A percentile compares a stretch with the other conserved stretches of the same genome.
Conservation (phyloP, 2,329 filamentous ascomycete species). For the Tolypocladium guangdongense region DNA sequence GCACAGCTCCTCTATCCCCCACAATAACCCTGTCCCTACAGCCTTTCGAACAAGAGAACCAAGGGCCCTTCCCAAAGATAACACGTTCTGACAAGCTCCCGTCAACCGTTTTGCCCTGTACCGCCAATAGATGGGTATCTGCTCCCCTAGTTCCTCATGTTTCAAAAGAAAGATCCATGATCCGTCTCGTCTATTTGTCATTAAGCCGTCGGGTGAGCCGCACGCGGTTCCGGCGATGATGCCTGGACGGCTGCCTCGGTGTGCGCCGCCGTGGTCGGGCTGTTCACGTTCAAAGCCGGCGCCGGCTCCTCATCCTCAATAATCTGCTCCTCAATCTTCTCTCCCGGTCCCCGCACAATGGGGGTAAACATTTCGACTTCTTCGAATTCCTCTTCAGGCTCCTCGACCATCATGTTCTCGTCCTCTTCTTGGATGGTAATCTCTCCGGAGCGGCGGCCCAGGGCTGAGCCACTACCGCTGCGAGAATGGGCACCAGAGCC, state of each 20-base stretch:
- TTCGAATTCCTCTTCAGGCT: constrained; percentile 38
- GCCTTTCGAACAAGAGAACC: background rate
- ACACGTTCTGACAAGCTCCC: background rate
- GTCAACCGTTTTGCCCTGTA: background rate
- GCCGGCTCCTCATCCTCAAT: constrained; percentile 28
- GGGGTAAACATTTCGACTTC: constrained; percentile 50
- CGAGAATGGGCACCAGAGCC: constrained; percentile 34
- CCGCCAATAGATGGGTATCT: background rate
- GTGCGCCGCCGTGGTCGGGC: background rate
- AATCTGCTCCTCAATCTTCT: constrained; percentile 35
- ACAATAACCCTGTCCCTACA: background rate
- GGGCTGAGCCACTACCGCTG: constrained; percentile 50
- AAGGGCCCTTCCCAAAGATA: background rate
- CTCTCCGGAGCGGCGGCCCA: constrained; percentile 61
- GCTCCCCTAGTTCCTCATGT: background rate
- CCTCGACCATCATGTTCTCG: constrained; percentile 34
- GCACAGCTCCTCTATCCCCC: background rate
- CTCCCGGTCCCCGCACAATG: constrained; percentile 31
- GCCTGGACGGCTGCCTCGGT: background rate
- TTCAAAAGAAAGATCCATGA: background rate
- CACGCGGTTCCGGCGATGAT: background rate
- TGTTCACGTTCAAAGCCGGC: background rate
- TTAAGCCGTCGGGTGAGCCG: background rate
- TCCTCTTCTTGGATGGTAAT: constrained; percentile 62
- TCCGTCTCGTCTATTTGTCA: background rate